Conservation (phyloP, 345 rosid species). For the Bruguiera gymnorhiza region DNA sequence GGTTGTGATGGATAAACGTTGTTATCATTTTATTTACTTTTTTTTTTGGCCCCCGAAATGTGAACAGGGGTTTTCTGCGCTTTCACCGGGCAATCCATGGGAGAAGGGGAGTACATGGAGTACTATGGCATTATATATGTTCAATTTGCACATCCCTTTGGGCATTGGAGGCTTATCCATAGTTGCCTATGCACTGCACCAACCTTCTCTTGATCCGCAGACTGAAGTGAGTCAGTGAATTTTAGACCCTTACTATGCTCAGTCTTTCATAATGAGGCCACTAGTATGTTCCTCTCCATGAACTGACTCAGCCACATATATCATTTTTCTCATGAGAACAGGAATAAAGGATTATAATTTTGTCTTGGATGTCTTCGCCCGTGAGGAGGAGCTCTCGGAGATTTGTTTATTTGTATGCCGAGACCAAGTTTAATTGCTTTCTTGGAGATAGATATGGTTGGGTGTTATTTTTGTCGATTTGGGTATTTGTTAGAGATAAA, state of each 20-base stretch:
- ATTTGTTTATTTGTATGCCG: background rate
- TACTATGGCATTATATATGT: constrained; percentile 67
- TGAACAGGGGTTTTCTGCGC: constrained; percentile 51
- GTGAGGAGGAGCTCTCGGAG: background rate
- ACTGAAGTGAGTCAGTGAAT: constrained; percentile 48
- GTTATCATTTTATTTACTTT: background rate
- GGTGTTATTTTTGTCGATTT: too few relatives aligned
- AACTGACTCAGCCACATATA: too few relatives aligned
- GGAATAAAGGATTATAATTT: background rate
- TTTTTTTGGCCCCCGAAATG: background rate
- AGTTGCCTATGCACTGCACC: constrained; percentile 52
- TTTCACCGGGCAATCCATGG: constrained; percentile 65
- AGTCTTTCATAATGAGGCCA: too few relatives aligned
- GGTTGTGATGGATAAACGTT: background rate
- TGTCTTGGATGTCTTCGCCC: background rate
- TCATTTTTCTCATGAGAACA: too few relatives aligned
- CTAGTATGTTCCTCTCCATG: too few relatives aligned
- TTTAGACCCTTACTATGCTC: background rate
- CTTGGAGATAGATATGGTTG: too few relatives aligned
- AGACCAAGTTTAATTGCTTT: too few relatives aligned
- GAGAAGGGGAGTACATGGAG: constrained; percentile 57
- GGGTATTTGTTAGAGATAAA: too few relatives aligned
- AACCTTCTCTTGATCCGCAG: constrained; percentile 65
- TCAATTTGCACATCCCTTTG: constrained; percentile 78
- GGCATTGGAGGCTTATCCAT: constrained; percentile 78